Percentiles rank a stretch among this genome's conserved stretches.
Evolutionary conservation across 805 yeast genomes (phyloP).

Genomic region (Spathaspora hagerdaliae): DNA sequence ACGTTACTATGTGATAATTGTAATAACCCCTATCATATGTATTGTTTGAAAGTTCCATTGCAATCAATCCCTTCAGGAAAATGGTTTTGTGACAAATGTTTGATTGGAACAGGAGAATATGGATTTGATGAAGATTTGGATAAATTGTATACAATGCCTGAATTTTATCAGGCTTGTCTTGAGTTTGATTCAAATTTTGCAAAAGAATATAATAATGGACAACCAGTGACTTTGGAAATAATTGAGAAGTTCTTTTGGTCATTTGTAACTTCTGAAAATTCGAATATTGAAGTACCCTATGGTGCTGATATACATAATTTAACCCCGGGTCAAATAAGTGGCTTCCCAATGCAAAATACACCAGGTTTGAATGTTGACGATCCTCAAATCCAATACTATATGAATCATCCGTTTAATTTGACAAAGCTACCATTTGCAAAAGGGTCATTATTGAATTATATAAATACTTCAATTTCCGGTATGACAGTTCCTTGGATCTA

Average conservation of each 20-base stretch:
- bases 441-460: constrained; percentile 65
- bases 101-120: constrained; percentile 83
- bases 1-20: constrained; percentile 73
- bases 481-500: constrained; percentile 96
- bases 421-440: constrained; percentile 66
- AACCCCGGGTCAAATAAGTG: constrained; percentile 63
- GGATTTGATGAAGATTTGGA: constrained; percentile 73
- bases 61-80: constrained; percentile 48
- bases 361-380: constrained; percentile 16
- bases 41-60: constrained; percentile 61
- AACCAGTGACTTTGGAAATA: constrained; percentile 35
- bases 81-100: constrained; percentile 83
- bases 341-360: constrained; percentile 55
- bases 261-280: constrained; percentile 34
- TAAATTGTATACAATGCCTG: constrained; percentile 48
- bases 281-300: constrained; percentile 60
- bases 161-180: constrained; percentile 56
- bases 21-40: constrained; percentile 61
- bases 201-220: constrained; percentile 21
- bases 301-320: constrained; percentile 82
- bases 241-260: constrained; percentile 72
- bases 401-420: constrained; percentile 69
- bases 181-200: constrained; percentile 45
- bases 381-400: constrained; percentile 28
- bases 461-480: constrained; percentile 73